These are phyloP conservation scores for Colletotrichum sidae DNA, from an alignment of 2,329 filamentous ascomycete species.

Conservation along the genomic window DNA sequence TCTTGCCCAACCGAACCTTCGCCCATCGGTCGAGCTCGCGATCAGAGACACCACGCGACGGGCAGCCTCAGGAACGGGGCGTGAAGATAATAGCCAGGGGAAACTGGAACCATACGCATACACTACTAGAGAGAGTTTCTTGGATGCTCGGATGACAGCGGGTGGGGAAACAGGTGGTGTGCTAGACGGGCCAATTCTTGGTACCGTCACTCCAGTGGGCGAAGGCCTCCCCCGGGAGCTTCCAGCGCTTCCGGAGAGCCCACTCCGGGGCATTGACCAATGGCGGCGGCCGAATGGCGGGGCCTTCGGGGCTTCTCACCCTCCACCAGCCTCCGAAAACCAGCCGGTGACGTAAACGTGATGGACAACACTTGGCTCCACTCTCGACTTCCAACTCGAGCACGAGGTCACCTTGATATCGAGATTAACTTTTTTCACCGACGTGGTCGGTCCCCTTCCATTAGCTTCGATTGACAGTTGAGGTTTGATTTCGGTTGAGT, in stretches of 20 bases:
- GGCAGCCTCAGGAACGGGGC: slow-evolving; percentile 19
- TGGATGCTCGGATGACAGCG: slow-evolving; percentile 10
- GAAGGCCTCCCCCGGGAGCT: slow-evolving; percentile 4
- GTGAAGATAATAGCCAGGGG: neutral
- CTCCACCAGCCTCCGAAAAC: slow-evolving; percentile 9
- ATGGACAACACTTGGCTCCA: slow-evolving; percentile 18
- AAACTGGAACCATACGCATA: neutral
- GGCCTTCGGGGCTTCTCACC: neutral
- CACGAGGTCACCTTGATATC: slow-evolving; percentile 7
- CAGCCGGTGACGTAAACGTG: slow-evolving; percentile 34
- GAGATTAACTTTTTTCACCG: slow-evolving; percentile 2
- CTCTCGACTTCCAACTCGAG: slow-evolving; percentile 1
- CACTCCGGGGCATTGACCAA: slow-evolving; percentile 24
- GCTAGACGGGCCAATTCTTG: neutral
- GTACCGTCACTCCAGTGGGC: neutral
- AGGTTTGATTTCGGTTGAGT: neutral
- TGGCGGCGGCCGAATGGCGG: slow-evolving; percentile 5
- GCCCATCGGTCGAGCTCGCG: slow-evolving; percentile 13
- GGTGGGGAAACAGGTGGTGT: neutral
- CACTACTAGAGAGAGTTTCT: neutral
- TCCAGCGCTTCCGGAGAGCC: slow-evolving; percentile 9
- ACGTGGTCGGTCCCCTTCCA: slow-evolving; percentile 6
- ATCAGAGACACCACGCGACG: slow-evolving; percentile 20
- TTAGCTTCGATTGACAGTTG: neutral
- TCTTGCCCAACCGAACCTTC: slow-evolving; percentile 7